Base-by-base conservation (phyloP, 1,284 basidiomycete species). In the Apiotrichum gamsii region DNA sequence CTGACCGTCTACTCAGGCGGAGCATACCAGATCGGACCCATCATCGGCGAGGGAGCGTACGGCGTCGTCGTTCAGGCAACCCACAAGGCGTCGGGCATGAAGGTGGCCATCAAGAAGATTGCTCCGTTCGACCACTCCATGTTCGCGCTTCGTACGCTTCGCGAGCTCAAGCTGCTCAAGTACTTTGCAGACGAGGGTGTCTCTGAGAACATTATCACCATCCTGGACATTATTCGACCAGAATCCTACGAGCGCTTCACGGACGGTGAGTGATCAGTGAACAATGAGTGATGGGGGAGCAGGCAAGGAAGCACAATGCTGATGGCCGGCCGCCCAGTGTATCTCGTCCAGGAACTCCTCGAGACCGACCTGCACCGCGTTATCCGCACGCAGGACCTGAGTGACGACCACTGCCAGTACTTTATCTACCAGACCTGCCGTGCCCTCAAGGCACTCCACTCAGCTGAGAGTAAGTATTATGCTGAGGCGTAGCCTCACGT, bases 401-500 rank as follows among this genome's bases (percentile, higher is more conserved):
- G 84, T 25, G 88, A 94, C 64, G 90, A 95, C 42, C 93, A 94
- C 70, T 90, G 83, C 64, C 90, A 94, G 70, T 95, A 95, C 71
- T 94, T 94, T 69, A 84, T 93, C 57, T 94, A 95, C 69, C 90
- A 94, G 78, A 85, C 84, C 19, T 51, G 72, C 63, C 79, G 91
- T 29, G 90, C 88, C 0, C 76, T 96, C 49, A 96, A 96, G 72
- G 90, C 90, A 0, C 78, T 95, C 1, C 91, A 95, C 67, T 89
- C 87, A 0, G 88, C 88, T 19, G 88, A 91, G 68, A 70, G 70
- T 72, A 36, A 50, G 68, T 58, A n/a, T n/a, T n/a, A n/a, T n/a
- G n/a, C n/a, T n/a, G n/a, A n/a, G n/a, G n/a, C n/a, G n/a, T n/a
- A n/a, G n/a, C n/a, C n/a, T n/a, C n/a, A n/a, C n/a, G n/a, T n/a